These are phyloP conservation scores for Colletotrichum sp. DNA, from an alignment of 2,329 filamentous ascomycete species.

Conservation along the genomic window DNA sequence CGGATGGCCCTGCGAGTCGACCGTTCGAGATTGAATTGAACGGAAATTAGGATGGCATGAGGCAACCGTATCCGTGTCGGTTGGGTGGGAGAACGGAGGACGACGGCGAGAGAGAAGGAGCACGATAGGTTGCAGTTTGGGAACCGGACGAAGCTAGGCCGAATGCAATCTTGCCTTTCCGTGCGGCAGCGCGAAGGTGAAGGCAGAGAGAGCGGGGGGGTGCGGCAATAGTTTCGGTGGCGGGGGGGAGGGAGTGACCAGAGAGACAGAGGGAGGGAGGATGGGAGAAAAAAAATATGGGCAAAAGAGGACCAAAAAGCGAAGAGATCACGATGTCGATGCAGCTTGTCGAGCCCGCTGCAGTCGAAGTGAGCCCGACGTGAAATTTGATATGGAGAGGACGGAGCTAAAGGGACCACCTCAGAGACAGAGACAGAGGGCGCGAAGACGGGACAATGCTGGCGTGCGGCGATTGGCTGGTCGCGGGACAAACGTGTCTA, in stretches of 20 bases:
- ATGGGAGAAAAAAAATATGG: neutral
- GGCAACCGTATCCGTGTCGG: conserved; percentile 16
- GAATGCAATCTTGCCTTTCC: neutral
- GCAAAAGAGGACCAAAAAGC: neutral
- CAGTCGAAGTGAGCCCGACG: conserved; percentile 1
- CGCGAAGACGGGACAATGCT: neutral
- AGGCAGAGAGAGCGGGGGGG: neutral
- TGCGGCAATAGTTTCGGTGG: neutral
- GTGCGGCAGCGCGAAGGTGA: neutral
- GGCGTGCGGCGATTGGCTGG: conserved; percentile 13
- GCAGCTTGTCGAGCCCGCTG: neutral
- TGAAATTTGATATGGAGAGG: conserved; percentile 16
- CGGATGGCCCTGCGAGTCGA: neutral
- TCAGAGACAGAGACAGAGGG: neutral
- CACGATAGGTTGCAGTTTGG: neutral
- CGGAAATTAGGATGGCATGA: conserved; percentile 20
- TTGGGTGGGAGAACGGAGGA: neutral
- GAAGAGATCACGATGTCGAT: neutral
- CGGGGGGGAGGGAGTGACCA: neutral
- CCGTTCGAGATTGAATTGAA: conserved; percentile 2
- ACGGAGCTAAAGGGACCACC: conserved; percentile 3
- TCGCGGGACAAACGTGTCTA: neutral
- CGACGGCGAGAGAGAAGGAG: neutral
- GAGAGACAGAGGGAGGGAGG: neutral
- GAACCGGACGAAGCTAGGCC: neutral